Base-by-base conservation (phyloP, 805 yeast species). In the Ogataea wickerhamii region DNA sequence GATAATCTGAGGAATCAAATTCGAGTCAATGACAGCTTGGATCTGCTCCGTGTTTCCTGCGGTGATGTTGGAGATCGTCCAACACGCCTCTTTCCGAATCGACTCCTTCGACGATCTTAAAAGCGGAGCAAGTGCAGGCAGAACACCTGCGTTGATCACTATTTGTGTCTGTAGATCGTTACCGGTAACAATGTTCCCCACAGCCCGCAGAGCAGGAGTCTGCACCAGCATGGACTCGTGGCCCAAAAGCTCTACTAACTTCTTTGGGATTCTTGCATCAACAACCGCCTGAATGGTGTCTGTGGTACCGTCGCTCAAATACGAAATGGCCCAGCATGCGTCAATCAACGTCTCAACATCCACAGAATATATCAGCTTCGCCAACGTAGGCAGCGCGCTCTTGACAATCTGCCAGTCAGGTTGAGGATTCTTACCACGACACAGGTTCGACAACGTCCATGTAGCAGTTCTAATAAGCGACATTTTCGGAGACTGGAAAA, bases 241-340 rank as follows among this genome's bases (percentile, higher is more conserved):
- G 49, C 80, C 79, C 56, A 93, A 73, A 55, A 93, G 73, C 66
- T 93, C 97, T 25, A 93, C 98, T 40, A 93, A 73, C 60, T 98
- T 80, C 55, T 85, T 81, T 44, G 98, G 98, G 49, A 93, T 88
- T 60, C 97, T 82, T 20, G 91, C 95, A 61, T 93, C 97, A 45
- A 93, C 84, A 36, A 93, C 98, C 6, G 96, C 95, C 70, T 91
- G 96, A 55, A 93, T 93, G 27, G 95, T 89, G 55, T 85, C 89
- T 48, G 85, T 71, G 22, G 95, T 78, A 22, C 98, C 98, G 64
- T 93, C 98, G 37, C 93, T 81, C 41, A 93, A 67, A 62, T 93
- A 93, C 1, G 96, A 87, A 38, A 93, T 88, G 11, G 98, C 97
- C 98, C 98, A 93, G 68, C 97, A 87, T 27, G 98, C 96, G 64